Evolutionary conservation across 108 stramenopile genomes (phyloP).

Genomic region (Stephanodiscus triporus): DNA sequence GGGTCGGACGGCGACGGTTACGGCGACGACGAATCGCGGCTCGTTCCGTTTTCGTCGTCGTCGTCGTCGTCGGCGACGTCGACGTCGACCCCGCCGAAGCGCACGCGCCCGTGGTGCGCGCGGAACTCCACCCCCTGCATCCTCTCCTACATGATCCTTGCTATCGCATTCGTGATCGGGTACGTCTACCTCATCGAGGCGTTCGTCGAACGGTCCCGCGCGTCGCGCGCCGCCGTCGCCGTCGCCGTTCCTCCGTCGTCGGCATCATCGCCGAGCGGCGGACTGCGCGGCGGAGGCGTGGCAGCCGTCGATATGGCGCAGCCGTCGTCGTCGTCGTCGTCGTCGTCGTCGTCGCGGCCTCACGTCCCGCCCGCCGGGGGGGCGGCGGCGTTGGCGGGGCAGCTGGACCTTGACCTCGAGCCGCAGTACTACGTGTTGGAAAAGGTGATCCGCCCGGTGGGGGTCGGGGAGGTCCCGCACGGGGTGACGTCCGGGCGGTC

Average conservation of each 20-base stretch:
- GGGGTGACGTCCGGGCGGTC: neutral
- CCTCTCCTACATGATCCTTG: neutral
- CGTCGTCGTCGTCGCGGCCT: neutral
- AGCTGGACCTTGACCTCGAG: neutral
- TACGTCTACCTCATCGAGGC: slow-evolving; percentile 8
- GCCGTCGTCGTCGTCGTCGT: neutral
- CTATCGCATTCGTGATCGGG: neutral
- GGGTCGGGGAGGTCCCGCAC: neutral
- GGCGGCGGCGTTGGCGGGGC: neutral
- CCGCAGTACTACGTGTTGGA: neutral
- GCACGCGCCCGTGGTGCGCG: neutral
- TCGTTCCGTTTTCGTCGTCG: neutral
- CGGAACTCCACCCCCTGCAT: slow-evolving; percentile 2
- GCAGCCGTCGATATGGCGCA: neutral
- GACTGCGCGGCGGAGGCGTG: neutral
- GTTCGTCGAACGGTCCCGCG: neutral
- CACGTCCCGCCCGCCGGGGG: neutral
- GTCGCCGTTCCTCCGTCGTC: neutral
- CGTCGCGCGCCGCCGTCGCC: neutral
- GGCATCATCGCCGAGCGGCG: neutral
- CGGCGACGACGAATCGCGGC: neutral
- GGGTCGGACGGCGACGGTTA: neutral
- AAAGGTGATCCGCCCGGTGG: neutral
- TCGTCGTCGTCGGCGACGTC: neutral
- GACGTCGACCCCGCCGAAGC: neutral